These are phyloP conservation scores for Cynara cardunculus DNA, from an alignment of 129 eudicot genomes.

Conservation along the genomic window DNA sequence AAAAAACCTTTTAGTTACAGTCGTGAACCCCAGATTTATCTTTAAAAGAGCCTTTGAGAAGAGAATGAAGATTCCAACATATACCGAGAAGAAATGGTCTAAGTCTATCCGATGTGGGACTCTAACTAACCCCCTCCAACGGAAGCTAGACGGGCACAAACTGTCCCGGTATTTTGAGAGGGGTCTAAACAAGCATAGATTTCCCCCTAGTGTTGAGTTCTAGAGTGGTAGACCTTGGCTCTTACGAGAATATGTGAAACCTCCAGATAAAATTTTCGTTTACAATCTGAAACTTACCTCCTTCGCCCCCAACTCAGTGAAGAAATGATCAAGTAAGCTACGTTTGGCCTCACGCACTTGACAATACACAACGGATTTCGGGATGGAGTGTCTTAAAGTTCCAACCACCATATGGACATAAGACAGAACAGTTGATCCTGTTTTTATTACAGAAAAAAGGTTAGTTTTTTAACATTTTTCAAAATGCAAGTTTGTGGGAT, in stretches of 20 bases:
- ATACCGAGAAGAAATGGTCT: too few species aligned
- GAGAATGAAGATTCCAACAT: background rate
- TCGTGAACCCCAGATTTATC: background rate
- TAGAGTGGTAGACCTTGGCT: too few species aligned
- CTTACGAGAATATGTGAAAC: too few species aligned
- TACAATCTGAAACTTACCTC: slow-evolving; percentile 44
- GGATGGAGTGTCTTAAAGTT: slow-evolving; percentile 75
- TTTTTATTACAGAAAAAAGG: background rate
- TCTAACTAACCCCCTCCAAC: too few species aligned
- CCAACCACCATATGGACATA: slow-evolving; percentile 94
- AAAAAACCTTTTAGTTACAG: background rate
- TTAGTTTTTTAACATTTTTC: background rate
- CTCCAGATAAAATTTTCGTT: background rate
- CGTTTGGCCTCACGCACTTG: slow-evolving; percentile 99
- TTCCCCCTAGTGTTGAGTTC: too few species aligned
- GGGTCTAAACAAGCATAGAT: too few species aligned
- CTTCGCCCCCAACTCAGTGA: slow-evolving; percentile 74
- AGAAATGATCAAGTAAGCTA: slow-evolving; percentile 82
- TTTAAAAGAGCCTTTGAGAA: background rate
- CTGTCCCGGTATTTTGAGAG: too few species aligned
- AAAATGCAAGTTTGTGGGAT: background rate
- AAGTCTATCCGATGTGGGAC: too few species aligned
- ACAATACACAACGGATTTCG: slow-evolving; percentile 87
- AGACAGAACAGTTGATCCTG: slow-evolving; percentile 80
- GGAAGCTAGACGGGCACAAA: too few species aligned